A percentile compares a stretch with the other conserved stretches of the same genome.
Conservation (phyloP, 257 asterid species). For the Thymus mandschuricus region DNA sequence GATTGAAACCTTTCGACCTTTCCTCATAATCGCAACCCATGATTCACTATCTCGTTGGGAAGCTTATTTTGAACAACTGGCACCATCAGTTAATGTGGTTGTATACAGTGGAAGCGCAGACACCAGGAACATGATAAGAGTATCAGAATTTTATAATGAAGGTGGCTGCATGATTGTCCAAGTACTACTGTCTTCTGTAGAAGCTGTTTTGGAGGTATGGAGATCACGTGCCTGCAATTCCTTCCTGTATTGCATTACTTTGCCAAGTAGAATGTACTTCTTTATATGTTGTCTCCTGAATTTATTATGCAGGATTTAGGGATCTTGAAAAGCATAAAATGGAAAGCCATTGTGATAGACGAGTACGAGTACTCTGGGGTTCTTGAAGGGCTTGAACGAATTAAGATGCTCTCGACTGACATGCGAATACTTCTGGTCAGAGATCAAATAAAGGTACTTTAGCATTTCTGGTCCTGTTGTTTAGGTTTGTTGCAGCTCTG, state of each 20-base stretch:
- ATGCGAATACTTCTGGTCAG: conserved; percentile 54
- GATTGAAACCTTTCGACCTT: conserved; percentile 50
- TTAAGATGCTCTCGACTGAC: conserved; percentile 50
- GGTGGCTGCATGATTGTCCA: conserved; percentile 54
- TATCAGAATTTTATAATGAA: conserved; percentile 60
- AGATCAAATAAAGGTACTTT: conserved; percentile 57
- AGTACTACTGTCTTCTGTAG: conserved; percentile 57
- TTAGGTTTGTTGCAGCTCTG: conserved; percentile 17
- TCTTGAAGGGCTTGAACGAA: conserved; percentile 39
- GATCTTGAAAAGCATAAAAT: conserved; percentile 44
- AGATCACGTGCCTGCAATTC: conserved; percentile 16
- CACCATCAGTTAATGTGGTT: conserved; percentile 63
- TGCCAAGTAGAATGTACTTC: conserved; percentile 11
- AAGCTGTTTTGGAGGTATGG: conserved; percentile 57
- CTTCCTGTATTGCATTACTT: conserved; percentile 18
- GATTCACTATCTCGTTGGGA: conserved; percentile 58
- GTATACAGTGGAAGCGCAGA: conserved; percentile 58
- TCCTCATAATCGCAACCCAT: conserved; percentile 56
- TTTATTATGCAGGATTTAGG: conserved; percentile 58
- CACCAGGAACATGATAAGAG: conserved; percentile 54
- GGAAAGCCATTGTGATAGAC: conserved; percentile 68
- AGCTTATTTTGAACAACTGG: conserved; percentile 60
- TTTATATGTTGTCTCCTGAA: conserved; percentile 11
- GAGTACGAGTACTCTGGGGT: conserved; percentile 46
- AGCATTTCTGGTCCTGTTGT: conserved; percentile 19